Evolutionary conservation across 1,284 basidiomycete species (phyloP).

Genomic region (Pseudomicrostroma phylloplanum): DNA sequence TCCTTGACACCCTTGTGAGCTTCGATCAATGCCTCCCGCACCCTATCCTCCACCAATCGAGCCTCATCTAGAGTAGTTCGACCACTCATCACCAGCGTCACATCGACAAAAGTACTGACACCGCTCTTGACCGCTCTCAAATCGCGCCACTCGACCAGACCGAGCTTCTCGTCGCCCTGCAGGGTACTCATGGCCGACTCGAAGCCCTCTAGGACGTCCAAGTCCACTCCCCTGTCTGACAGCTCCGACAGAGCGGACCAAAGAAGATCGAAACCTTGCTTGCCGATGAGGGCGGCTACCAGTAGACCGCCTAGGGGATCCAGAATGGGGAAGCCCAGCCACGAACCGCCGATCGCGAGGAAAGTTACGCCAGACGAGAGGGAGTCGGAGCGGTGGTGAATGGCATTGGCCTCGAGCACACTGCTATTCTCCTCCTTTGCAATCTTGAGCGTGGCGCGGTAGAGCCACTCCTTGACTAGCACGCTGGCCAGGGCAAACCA

Average conservation of each 20-base stretch:
- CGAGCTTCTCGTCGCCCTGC: conserved; percentile 12
- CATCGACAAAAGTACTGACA: conserved; percentile 39
- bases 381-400: conserved; percentile 82
- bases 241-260: conserved; percentile 71
- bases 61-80: conserved; percentile 25
- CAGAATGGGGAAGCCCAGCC: conserved; percentile 73
- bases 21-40: conserved; percentile 20
- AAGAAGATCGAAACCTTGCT: conserved; percentile 71
- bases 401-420: conserved; percentile 61
- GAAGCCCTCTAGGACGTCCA: conserved; percentile 58
- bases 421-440: conserved; percentile 83
- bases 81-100: conserved; percentile 30
- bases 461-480: conserved; percentile 84
- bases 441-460: conserved; percentile 60
- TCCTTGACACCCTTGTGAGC: conserved; percentile 24
- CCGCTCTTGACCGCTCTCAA: conserved; percentile 38
- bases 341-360: conserved; percentile 60
- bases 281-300: conserved; percentile 80
- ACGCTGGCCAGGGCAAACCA: conserved; percentile 86
- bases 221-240: conserved; percentile 73
- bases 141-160: conserved; percentile 30
- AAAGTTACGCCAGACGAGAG: conserved; percentile 41
- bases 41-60: conserved; percentile 22
- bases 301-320: conserved; percentile 89
- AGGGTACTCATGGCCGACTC: conserved; percentile 54